phyloP scores from a whole-genome alignment of 2,329 filamentous ascomycete species.

The Penicillium sp. region DNA sequence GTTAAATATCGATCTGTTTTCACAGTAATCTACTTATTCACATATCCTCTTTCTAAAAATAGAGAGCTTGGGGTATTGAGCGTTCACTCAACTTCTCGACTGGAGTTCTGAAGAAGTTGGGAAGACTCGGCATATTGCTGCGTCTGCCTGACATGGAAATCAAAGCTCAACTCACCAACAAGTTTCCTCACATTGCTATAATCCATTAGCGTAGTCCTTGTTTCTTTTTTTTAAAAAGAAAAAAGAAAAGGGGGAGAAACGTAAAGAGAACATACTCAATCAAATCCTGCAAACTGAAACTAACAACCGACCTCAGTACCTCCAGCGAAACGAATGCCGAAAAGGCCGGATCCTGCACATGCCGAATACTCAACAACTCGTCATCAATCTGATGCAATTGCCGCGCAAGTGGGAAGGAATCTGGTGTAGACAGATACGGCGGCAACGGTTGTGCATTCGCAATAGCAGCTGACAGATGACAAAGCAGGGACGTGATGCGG shows the following conservation, averaged over 20 bases:
- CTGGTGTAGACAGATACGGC: constrained; percentile 64
- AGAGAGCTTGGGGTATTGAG: no score
- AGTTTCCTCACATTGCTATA: constrained; percentile 29
- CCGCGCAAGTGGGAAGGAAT: constrained; percentile 59
- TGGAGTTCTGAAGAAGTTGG: not conserved
- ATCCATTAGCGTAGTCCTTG: constrained; percentile 4
- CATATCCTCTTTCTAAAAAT: not conserved
- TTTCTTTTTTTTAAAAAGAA: no score
- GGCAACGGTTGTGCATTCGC: constrained; percentile 65
- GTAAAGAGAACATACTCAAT: constrained; percentile 23
- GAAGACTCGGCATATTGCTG: constrained; percentile 8
- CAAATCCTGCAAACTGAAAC: constrained; percentile 28
- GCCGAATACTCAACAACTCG: constrained; percentile 60
- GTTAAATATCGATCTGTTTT: not conserved
- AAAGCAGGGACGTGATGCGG: constrained; percentile 54
- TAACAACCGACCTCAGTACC: constrained; percentile 46
- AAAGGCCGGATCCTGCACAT: constrained; percentile 69
- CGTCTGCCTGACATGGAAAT: constrained; percentile 17
- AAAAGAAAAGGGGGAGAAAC: not conserved
- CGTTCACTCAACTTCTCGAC: not conserved
- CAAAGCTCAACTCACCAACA: constrained; percentile 35
- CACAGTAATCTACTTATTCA: not conserved
- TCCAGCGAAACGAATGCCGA: constrained; percentile 72
- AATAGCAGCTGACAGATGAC: constrained; percentile 66
- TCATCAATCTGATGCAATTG: constrained; percentile 58